Conservation (phyloP, 176 grass and related monocot species). For the Sorghum bicolor region Sorghum_bicolor_NCBIv3 NC_012874.2:57261001-57261500, state of each 20-base stretch:
- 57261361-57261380: constrained; percentile 57
- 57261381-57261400: constrained; percentile 60
- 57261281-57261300: constrained; percentile 83
- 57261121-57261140: constrained; percentile 32
- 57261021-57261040: constrained; percentile 26
- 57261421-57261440: constrained; percentile 90
- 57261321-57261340: constrained; percentile 76
- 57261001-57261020: constrained; percentile 56
- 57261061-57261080: not conserved
- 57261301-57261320: constrained; percentile 88
- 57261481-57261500: no score
- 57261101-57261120: constrained; percentile 48
- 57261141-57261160: not conserved
- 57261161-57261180: no score
- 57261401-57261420: constrained; percentile 89
- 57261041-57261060: constrained; percentile 16
- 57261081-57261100: not conserved
- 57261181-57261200: no score
- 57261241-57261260: constrained; percentile 90
- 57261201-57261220: constrained; percentile 62
- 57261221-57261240: constrained; percentile 75
- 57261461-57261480: no score
- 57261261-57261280: constrained; percentile 60
- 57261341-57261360: no score
- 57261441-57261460: constrained; percentile 85